phyloP scores from a whole-genome alignment of 1,284 basidiomycete species.

The Melampsora americana region DNA sequence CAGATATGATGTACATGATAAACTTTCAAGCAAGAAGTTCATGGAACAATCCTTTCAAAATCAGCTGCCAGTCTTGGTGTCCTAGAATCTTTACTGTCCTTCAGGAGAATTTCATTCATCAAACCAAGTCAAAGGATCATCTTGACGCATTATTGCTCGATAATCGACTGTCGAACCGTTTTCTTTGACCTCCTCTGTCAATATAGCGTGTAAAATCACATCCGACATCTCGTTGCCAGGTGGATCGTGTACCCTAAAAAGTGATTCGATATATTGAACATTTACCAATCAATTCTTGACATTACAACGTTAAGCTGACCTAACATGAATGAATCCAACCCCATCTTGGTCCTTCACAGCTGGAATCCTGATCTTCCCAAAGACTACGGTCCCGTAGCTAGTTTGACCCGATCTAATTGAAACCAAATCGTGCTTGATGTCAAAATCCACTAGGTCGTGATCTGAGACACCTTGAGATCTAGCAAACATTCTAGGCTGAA shows the following conservation, averaged over 20 bases:
- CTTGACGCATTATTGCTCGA: slow-evolving; percentile 24
- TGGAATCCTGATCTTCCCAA: slow-evolving; percentile 71
- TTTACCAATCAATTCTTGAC: neutral
- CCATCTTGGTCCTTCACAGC: slow-evolving; percentile 64
- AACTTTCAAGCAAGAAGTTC: too few relatives aligned
- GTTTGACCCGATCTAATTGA: slow-evolving; percentile 57
- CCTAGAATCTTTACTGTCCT: too few relatives aligned
- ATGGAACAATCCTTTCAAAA: too few relatives aligned
- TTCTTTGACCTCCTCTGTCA: slow-evolving; percentile 24
- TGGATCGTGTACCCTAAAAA: slow-evolving; percentile 30
- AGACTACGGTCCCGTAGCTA: slow-evolving; percentile 67
- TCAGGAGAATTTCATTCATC: slow-evolving; percentile 3
- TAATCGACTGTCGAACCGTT: neutral
- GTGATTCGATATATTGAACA: neutral
- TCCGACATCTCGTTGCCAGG: slow-evolving; percentile 13
- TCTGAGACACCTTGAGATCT: slow-evolving; percentile 61
- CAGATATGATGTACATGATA: too few relatives aligned
- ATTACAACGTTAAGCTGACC: slow-evolving; percentile 57
- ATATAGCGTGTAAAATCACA: slow-evolving; percentile 27
- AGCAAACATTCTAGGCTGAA: slow-evolving; percentile 16
- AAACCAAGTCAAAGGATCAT: slow-evolving; percentile 26
- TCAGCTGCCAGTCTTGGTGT: too few relatives aligned
- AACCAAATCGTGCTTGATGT: slow-evolving; percentile 56
- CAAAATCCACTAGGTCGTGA: slow-evolving; percentile 60
- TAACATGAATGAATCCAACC: slow-evolving; percentile 67